These are phyloP conservation scores for Fusarium miscanthi DNA, from an alignment of 2,329 filamentous ascomycete species.

Conservation along the genomic window DNA sequence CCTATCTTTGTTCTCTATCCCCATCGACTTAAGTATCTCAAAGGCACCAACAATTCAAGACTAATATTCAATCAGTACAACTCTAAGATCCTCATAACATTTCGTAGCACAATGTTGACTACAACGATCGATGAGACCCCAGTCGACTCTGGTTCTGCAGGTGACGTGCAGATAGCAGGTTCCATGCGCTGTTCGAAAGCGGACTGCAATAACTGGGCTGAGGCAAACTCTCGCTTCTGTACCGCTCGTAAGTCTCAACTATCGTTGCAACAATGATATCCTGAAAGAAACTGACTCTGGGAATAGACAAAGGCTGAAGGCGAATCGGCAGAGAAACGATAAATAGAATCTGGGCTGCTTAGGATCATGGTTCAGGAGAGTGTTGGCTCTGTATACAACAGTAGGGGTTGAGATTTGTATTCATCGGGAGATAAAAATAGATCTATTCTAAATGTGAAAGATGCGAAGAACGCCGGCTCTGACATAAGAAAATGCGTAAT, in stretches of 20 bases:
- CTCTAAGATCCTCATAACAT: not conserved
- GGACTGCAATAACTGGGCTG: not conserved
- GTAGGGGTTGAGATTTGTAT: not conserved
- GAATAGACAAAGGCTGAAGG: not conserved
- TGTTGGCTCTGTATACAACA: not conserved
- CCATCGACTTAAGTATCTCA: no score
- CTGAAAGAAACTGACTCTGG: no score
- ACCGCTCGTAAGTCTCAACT: not conserved
- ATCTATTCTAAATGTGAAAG: not conserved
- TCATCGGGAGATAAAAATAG: not conserved
- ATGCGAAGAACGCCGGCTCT: constrained; percentile 21
- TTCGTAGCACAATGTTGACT: not conserved
- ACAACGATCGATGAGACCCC: not conserved
- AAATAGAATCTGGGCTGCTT: not conserved
- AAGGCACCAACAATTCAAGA: no score
- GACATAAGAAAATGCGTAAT: constrained; percentile 19
- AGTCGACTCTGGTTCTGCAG: not conserved
- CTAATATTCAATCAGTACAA: not conserved
- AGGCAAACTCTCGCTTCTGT: not conserved
- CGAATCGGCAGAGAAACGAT: rapidly evolving
- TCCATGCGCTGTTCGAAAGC: not conserved
- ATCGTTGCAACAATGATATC: not conserved
- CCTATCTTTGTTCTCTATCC: no score
- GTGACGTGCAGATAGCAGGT: not conserved
- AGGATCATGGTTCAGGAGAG: not conserved